Conservation (phyloP, 1,284 basidiomycete genomes). For the Apiotrichum akiyoshidainum region DNA sequence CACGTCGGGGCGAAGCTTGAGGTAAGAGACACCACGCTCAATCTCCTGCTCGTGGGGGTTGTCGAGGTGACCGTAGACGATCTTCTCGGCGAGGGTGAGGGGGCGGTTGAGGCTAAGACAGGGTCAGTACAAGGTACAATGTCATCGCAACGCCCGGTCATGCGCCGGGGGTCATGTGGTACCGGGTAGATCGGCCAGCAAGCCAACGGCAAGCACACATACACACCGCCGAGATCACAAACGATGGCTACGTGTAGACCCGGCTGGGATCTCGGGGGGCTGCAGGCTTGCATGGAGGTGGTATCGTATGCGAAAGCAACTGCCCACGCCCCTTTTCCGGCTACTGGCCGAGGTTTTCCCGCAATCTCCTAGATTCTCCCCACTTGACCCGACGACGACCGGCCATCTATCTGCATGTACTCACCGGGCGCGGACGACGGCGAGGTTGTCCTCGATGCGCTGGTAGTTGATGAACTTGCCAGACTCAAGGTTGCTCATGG, state of each 20-base stretch:
- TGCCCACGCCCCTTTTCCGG: not conserved
- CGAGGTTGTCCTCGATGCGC: constrained; percentile 92
- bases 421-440: constrained; percentile 73
- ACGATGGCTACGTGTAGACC: too few relatives aligned
- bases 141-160: too few relatives aligned
- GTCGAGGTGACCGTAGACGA: constrained; percentile 96
- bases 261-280: too few relatives aligned
- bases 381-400: not conserved
- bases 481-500: constrained; percentile 84
- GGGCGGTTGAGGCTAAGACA: constrained; percentile 78
- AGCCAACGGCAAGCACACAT: too few relatives aligned
- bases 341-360: not conserved
- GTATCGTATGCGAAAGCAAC: not conserved
- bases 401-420: constrained; percentile 40
- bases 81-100: constrained; percentile 95
- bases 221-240: too few relatives aligned
- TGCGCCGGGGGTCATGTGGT: too few relatives aligned
- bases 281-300: too few relatives aligned
- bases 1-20: constrained; percentile 93
- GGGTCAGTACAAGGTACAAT: not conserved
- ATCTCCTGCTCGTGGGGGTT: constrained; percentile 89
- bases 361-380: not conserved
- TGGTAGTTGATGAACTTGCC: constrained; percentile 89
- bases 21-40: constrained; percentile 79
- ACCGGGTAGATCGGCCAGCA: too few relatives aligned